Evolutionary conservation across 495 filamentous ascomycete species (phyloP), one percentile per base, ranked within the genome.

Genomic region (Neurospora sp.): DNA sequence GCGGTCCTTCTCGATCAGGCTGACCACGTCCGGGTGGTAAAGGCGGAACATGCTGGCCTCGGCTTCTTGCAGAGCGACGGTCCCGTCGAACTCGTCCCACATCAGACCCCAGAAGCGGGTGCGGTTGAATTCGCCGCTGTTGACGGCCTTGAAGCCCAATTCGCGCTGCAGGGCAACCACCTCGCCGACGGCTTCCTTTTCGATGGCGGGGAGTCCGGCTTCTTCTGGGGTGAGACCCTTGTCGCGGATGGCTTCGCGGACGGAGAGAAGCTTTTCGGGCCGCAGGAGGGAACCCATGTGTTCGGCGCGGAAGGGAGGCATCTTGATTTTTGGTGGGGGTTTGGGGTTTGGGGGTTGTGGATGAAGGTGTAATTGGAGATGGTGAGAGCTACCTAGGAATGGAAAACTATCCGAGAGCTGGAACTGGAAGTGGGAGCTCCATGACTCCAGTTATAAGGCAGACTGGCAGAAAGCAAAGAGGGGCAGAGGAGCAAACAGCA

Each of bases 211-310:
- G 4, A 89, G 82, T 44, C 84, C 83, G 27, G 83, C 85, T 35
- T 87, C 84, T 70, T 90, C 86, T 69, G 87, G 77, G 16, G 82
- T 83, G 35, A 87, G 80, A 74, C 91, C 90, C 75, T 86, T 87
- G n/a, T 88, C 84, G 69, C 88, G 86, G 75, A 90, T 83, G 20
- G 82, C 78, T 42, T 86, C 85, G 76, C 92, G 91, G 69, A 86
- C 86, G 12, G 88, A 80, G 70, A 95, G 86, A 5, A 96, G 87
- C 38, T 87, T 78, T 54, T 92, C 81, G 49, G 93, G 92, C 20
- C 93, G 90, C 27, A 95, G 88, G 27, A 96, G 88, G 39, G 92
- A 95, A 76, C 93, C 93, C 75, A 97, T 84, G 77, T 95, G 93
- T 85, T 95, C 93, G 69, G 92, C 93, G 75, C 92, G 88, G 83